Base-by-base conservation (phyloP, 1,139 yeast genomes). In the Diutina catenulata region DNA sequence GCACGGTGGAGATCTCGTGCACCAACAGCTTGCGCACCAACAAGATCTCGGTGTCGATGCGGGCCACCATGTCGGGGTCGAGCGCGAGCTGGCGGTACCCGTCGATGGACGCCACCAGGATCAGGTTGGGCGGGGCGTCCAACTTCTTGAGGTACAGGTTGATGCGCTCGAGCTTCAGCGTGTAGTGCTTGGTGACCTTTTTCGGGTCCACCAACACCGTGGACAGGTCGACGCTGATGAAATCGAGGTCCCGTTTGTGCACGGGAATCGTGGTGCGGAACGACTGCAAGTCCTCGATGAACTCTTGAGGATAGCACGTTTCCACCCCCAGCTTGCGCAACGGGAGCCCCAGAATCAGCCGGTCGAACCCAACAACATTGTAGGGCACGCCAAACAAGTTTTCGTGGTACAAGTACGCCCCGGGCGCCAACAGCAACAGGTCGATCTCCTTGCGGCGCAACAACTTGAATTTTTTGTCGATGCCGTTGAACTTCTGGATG, bases 331-430 rank as follows among this genome's bases (percentile, higher is more conserved):
- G 51, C 20, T 37, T 41, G 33, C 60, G 49, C 36, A 67, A 47
- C 1, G 72, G 73, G 27, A 64, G 49, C 4, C 73, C 73, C 31
- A 61, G 52, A 16, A 65, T 45, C 28, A 63, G 55, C 37, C 62
- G 51, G 49, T 67, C 73, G 46, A 64, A 64, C 3, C 73, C 73
- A 7, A 64, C 52, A 5, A 66, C 70, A 46, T 66, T 65, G 46
- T 66, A 65, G 4, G 66, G 63, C 32, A 21, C 16, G 8, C 14
- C 13, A 13, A 31, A 31, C 5, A 31, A 20, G 15, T 31, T 31
- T 6, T 31, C 35, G 10, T 19, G 25, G n/a, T 21, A 21, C 22
- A 21, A 21, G 21, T 21, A 31, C 3, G 35, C 35, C 10, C 35
- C 35, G 5, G 35, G 35, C 8, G 24, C 25, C 8, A 31, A 19